Evolutionary conservation across 2,329 filamentous ascomycete species (phyloP).

Genomic region (Fusarium luffae): DNA sequence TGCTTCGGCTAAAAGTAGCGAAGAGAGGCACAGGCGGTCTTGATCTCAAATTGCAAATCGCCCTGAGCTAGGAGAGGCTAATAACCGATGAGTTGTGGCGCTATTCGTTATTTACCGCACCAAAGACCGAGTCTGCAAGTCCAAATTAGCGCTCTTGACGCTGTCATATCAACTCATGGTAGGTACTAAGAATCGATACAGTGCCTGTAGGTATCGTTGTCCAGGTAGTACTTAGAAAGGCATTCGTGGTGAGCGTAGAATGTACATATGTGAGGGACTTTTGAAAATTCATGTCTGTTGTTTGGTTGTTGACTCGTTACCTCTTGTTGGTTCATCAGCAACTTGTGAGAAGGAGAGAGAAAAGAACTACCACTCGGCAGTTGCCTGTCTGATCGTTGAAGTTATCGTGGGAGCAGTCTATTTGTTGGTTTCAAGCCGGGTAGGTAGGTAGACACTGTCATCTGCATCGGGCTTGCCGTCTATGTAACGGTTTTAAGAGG

Average conservation of each 20-base stretch:
- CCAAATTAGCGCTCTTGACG: constrained; percentile 4
- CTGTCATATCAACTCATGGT: constrained; percentile 7
- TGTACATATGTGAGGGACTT: constrained; percentile 13
- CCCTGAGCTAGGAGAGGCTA: constrained; percentile 16
- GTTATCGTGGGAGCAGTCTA: constrained; percentile 8
- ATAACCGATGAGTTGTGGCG: constrained; percentile 34
- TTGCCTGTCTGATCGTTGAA: neutral
- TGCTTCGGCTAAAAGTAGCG: constrained; percentile 28
- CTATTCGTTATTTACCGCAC: constrained; percentile 23
- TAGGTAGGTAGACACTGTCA: neutral
- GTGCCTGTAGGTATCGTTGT: neutral
- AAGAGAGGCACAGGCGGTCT: constrained; percentile 13
- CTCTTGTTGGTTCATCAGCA: neutral
- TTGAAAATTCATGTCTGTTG: constrained; percentile 1
- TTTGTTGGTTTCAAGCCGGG: neutral
- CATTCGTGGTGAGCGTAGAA: constrained; percentile 7
- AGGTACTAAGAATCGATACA: neutral
- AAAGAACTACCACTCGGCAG: neutral
- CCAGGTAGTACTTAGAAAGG: neutral
- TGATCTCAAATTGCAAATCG: neutral
- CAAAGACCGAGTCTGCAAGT: neutral
- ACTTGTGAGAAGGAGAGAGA: neutral
- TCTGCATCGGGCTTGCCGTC: constrained; percentile 33
- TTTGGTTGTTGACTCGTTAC: neutral
- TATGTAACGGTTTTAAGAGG: neutral